Evolutionary conservation across 192 early-diverging fungal species (phyloP).

Genomic region (Podila epigama): DNA sequence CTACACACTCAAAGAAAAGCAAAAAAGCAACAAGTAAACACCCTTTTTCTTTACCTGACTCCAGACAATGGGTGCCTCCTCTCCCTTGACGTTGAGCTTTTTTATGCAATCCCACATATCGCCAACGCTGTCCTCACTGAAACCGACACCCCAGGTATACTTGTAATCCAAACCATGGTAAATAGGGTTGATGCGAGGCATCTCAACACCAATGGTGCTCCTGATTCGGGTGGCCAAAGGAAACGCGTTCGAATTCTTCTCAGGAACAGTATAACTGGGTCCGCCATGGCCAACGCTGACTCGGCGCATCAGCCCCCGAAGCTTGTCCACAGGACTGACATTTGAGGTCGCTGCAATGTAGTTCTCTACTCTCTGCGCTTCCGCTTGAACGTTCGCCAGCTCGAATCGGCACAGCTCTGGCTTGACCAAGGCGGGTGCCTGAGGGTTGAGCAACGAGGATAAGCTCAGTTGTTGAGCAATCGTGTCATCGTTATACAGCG

Average conservation of each 20-base stretch:
- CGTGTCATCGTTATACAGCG: slow-evolving; percentile 66
- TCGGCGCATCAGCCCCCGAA: slow-evolving; percentile 44
- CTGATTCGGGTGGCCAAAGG: slow-evolving; percentile 43
- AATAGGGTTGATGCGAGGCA: slow-evolving; percentile 60
- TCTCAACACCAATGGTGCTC: slow-evolving; percentile 57
- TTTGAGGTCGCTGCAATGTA: slow-evolving; percentile 34
- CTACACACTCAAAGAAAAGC: slow-evolving; percentile 1
- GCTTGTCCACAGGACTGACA: slow-evolving; percentile 33
- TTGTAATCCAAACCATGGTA: slow-evolving; percentile 54
- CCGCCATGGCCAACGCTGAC: slow-evolving; percentile 22
- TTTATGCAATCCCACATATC: slow-evolving; percentile 64
- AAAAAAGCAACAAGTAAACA: not conserved
- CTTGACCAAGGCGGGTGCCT: slow-evolving; percentile 50
- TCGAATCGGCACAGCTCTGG: slow-evolving; percentile 70
- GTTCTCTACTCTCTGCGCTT: slow-evolving; percentile 61
- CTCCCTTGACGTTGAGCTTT: slow-evolving; percentile 59
- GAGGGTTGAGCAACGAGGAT: slow-evolving; percentile 56
- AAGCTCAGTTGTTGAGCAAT: slow-evolving; percentile 67
- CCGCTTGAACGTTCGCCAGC: slow-evolving; percentile 64
- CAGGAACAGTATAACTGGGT: slow-evolving; percentile 24
- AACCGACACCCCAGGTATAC: slow-evolving; percentile 59
- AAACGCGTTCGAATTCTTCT: slow-evolving; percentile 36
- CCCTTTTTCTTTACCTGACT: slow-evolving; percentile 22
- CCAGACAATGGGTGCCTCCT: slow-evolving; percentile 35
- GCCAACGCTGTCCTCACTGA: slow-evolving; percentile 41